Percentiles rank a stretch among this genome's conserved stretches.
phyloP scores from a whole-genome alignment of 805 yeast species.

The Monosporozyma unispora region DNA sequence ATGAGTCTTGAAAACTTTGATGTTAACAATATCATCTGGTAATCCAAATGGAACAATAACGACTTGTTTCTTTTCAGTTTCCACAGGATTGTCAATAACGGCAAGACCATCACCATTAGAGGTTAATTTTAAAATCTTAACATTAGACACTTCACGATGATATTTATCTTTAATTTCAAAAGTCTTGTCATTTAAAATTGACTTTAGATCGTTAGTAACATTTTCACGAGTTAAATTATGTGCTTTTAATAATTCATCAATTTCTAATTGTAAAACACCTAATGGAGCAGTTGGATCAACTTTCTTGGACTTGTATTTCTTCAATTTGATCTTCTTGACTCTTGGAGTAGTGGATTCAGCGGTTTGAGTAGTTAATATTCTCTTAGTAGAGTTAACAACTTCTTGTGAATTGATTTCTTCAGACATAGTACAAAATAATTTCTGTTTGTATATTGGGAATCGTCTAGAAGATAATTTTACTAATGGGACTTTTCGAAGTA shows the following conservation, averaged over 20 bases:
- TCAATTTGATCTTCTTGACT: conserved; percentile 31
- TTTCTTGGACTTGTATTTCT: conserved; percentile 52
- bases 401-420: neutral
- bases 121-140: conserved; percentile 47
- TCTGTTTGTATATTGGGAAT: neutral
- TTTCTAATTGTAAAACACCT: conserved; percentile 72
- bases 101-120: conserved; percentile 89
- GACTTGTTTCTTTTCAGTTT: conserved; percentile 40
- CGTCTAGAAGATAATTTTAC: neutral
- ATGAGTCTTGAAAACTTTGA: conserved; percentile 71
- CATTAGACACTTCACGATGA: conserved; percentile 52
- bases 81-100: conserved; percentile 51
- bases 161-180: conserved; percentile 35
- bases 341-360: conserved; percentile 1
- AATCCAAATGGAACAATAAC: conserved; percentile 78
- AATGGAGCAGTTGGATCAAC: conserved; percentile 71
- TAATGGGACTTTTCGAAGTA: neutral
- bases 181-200: conserved; percentile 49
- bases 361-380: conserved; percentile 3
- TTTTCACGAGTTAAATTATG: conserved; percentile 36
- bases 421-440: neutral
- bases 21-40: conserved; percentile 71
- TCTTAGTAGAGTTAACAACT: neutral
- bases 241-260: conserved; percentile 44
- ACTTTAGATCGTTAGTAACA: conserved; percentile 56